Conservation (phyloP, 73 alveolate species). For the Paraurostyla sp. region DNA sequence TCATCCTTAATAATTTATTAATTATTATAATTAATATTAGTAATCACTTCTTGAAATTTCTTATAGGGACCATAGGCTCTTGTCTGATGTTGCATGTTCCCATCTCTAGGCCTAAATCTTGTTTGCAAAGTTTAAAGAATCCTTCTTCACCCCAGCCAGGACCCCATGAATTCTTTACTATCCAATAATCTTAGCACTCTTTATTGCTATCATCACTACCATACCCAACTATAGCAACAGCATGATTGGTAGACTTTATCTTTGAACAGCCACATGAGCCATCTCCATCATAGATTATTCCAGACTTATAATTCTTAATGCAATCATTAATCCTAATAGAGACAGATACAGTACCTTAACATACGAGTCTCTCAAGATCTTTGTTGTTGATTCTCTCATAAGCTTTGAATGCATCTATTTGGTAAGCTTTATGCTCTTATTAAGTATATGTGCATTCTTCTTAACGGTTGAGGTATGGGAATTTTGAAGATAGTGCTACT, state of each 20-base stretch:
- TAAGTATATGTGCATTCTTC: conserved; percentile 21
- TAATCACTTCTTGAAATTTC: neutral
- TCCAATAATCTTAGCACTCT: conserved; percentile 72
- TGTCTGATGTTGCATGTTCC: conserved; percentile 60
- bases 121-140: conserved; percentile 66
- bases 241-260: conserved; percentile 36
- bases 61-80: conserved; percentile 24
- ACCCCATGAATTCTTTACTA: conserved; percentile 78
- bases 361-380: conserved; percentile 40
- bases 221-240: conserved; percentile 60
- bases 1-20: neutral
- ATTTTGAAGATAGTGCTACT: neutral
- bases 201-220: conserved; percentile 19
- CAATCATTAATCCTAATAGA: conserved; percentile 55
- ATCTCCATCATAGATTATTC: conserved; percentile 41
- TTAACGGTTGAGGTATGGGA: conserved; percentile 14
- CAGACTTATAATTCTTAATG: conserved; percentile 51
- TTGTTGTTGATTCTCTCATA: neutral
- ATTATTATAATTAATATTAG: conserved; percentile 34
- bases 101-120: conserved; percentile 31
- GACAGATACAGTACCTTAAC: conserved; percentile 51
- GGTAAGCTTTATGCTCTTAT: neutral
- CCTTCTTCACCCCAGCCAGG: conserved; percentile 82
- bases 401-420: conserved; percentile 47
- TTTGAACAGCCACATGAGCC: conserved; percentile 63